A percentile compares a stretch with the other conserved stretches of the same genome.
phyloP scores from a whole-genome alignment of 345 rosid species.

The Raphanus raphanistrum region DNA sequence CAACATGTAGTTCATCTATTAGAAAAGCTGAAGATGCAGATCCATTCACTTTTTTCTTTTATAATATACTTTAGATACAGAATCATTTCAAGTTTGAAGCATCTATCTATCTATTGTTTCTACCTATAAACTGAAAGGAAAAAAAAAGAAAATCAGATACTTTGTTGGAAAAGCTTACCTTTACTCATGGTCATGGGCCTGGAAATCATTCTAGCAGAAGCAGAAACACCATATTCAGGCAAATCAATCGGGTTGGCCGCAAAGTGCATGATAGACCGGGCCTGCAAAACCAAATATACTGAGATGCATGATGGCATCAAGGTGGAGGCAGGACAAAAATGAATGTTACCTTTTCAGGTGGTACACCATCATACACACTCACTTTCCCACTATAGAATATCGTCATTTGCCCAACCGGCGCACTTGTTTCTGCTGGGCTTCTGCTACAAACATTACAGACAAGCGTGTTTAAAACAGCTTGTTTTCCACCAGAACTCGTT shows the following conservation, averaged over 20 bases:
- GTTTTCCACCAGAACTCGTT: neutral
- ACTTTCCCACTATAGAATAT: conserved; percentile 93
- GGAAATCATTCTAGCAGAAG: conserved; percentile 44
- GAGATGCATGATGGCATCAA: conserved; percentile 42
- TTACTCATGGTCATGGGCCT: conserved; percentile 49
- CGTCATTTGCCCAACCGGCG: conserved; percentile 68
- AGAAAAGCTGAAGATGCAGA: conserved; percentile 8
- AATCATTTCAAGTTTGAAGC: conserved; percentile 19
- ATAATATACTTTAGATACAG: neutral
- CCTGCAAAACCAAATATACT: conserved; percentile 70
- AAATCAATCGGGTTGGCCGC: conserved; percentile 67
- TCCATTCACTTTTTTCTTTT: conserved; percentile 8
- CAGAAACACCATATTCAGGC: conserved; percentile 47
- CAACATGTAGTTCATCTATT: neutral
- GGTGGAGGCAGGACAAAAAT: conserved; percentile 39
- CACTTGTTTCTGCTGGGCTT: conserved; percentile 49
- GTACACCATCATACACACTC: conserved; percentile 80
- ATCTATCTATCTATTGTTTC: neutral
- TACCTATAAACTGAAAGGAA: conserved; percentile 5
- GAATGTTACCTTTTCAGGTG: conserved; percentile 78
- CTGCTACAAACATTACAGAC: conserved; percentile 44
- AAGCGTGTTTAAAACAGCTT: conserved; percentile 5
- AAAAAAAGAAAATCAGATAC: conserved; percentile 20
- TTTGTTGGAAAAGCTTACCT: conserved; percentile 49
- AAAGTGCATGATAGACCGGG: conserved; percentile 74